Base-by-base conservation (phyloP, 1,284 basidiomycete species). In the Cutaneotrichosporon dermatis region DNA sequence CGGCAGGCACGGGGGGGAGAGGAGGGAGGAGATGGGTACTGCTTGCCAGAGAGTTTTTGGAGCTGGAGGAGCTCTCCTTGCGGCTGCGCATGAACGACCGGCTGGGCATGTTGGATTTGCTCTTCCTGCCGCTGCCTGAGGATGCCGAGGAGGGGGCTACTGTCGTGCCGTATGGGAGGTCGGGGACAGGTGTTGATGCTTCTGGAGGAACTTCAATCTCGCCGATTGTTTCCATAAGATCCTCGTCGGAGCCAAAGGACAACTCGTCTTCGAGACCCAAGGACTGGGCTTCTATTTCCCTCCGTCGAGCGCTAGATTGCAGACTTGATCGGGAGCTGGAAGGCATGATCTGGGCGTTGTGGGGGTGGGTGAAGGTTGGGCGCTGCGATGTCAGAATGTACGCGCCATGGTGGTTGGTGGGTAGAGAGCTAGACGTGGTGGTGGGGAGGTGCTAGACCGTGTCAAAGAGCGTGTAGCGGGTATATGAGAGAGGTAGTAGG, bases 231-330 rank as follows among this genome's bases (percentile, higher is more conserved):
- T 69, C 70, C 54, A 74, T 58, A 13, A 69, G 61, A 54, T 74
- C 72, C 54, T 74, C 72, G 54, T 73, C 70, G 8, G 69, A 69
- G 11, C 69, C 71, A 56, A 72, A 75, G 3, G 69, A 66, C 11
- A 72, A 62, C 61, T 75, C 73, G 54, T 75, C 73, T 50, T 75
- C 73, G n/a, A 75, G 66, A 11, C 73, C 73, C 11, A 73, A 56
- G 4, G 63, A 62, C 39, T 51, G 53, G 7, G 42, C 15, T 34
- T 54, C 57, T 12, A 36, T 51, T 13, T 43, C 51, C n/a, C 37
- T n/a, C 13, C 50, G 54, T 25, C 46, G 57, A 15, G 43, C 13
- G 15, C 62, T 60, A 7, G 54, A 53, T 33, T 51, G 56, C n/a
- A 57, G 15, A 35, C 57, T 60, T 15, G 59, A 53, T 4, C 51